Evolutionary conservation across 2,329 filamentous ascomycete genomes (phyloP), one percentile per base, ranked within the genome.

Genomic region (Arthroderma sp.): DNA sequence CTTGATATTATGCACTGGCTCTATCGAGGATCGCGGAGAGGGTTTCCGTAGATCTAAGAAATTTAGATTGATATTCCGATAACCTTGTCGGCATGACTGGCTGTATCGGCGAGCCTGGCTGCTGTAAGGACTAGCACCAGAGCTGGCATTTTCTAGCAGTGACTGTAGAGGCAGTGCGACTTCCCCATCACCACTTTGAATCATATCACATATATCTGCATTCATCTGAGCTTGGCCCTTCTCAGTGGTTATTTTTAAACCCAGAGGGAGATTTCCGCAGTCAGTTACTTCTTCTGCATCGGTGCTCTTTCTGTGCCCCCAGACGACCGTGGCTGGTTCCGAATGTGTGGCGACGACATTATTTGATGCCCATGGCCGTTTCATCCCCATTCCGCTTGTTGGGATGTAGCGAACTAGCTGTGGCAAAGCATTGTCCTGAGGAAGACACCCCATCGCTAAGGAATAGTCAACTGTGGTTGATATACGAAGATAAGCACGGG

Each of bases 381-480:
- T n/a, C 38, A 36, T 30, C 3, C 7, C 11, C 22, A 32, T 9
- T n/a, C 37, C 11, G 27, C 38, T 39, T 27, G 31, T 15, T 28
- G 38, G 43, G 15, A 50, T 30, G 27, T 46, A 45, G 31, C 45
- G 45, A 37, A 50, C 45, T 8, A 48, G 4, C 29, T 40, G 29
- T 10, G 48, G 42, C 30, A 50, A 41, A n/a, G 47, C 46, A 32
- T 36, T 36, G 36, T 50, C 46, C 33, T 33, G 37, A n/a, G 48
- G 46, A 36, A 40, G 48, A 39, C 41, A 34, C 3, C 46, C 43
- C 15, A 40, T 36, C 11, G 48, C 22, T 36, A 48, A 44, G 29
- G 46, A 43, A 34, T 45, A 46, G 43, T 50, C 46, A 22, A 48
- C 40, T n/a, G 48, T 43, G 27, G 46, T 36, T 8, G 48, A 50